Base-by-base conservation (phyloP, 352 stramenopile species). In the Aphanomyces cochlioides region DNA sequence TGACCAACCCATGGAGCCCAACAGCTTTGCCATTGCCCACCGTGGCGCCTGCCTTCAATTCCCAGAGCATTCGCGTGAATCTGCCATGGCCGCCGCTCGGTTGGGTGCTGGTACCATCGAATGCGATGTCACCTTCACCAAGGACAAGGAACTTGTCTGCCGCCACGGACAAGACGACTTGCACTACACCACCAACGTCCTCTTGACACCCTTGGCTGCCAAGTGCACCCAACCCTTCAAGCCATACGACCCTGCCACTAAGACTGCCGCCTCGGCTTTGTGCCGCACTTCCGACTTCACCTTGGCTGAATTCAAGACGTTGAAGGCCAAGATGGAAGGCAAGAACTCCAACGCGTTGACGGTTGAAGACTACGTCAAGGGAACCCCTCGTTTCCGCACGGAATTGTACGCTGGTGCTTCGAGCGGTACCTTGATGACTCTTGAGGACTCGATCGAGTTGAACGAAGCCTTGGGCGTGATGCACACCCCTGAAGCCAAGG, bases 41-140 rank as follows among this genome's bases (percentile, higher is more conserved):
- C 78, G 83, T 45, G 83, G 83, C 39, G 82, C 83, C 21, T 74
- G 59, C 47, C 67, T 90, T 63, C 53, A 78, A 50, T 82, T 74
- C 58, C 78, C 78, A 10, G 77, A 83, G 39, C 77, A 83, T 58
- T 79, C 81, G 4, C n/a, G 78, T 15, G 74, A 82, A 58, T 77
- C 61, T 6, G 82, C 85, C 76, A 73, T 82, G n/a, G 79, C 79
- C 13, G 79, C 75, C 17, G 66, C 73, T 5, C 36, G 75, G 1
- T 45, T 75, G 60, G 83, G 83, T 54, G 81, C 83, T 40, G 83
- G 83, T 13, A 79, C 87, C 41, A 79, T 89, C 53, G 83, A 90
- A 69, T 90, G 83, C 64, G 83, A 90, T 75, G 81, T 90, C 17
- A 88, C 75, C 37, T 87, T 90, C 67, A 89, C 83, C 10, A 87